Percentiles rank a stretch among this genome's conserved stretches.
These are phyloP conservation scores for Zygotorulaspora sp. DNA, from an alignment of 805 yeast species.

Conservation along the genomic window DNA sequence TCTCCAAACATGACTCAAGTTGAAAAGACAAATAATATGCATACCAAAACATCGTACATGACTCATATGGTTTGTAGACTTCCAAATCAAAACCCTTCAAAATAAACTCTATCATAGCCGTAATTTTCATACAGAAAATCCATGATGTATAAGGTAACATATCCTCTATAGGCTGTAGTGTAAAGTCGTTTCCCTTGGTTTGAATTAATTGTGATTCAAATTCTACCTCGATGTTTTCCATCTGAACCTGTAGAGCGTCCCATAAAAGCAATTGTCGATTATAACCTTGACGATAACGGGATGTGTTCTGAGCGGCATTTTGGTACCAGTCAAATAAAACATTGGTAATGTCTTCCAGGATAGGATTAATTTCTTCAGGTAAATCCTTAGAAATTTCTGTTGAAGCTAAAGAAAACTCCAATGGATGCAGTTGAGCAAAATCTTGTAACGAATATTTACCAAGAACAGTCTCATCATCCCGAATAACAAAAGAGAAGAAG, in stretches of 20 bases:
- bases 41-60: slow-evolving; percentile 64
- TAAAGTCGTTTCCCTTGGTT: slow-evolving; percentile 30
- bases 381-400: slow-evolving; percentile 5
- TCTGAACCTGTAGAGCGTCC: slow-evolving; percentile 77
- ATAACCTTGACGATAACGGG: slow-evolving; percentile 76
- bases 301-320: slow-evolving; percentile 58
- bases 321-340: slow-evolving; percentile 44
- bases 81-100: slow-evolving; percentile 73
- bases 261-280: slow-evolving; percentile 52
- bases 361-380: slow-evolving; percentile 13
- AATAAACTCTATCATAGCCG: slow-evolving; percentile 66
- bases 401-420: slow-evolving; percentile 33
- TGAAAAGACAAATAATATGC: slow-evolving; percentile 50
- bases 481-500: slow-evolving; percentile 54
- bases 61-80: slow-evolving; percentile 67
- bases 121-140: slow-evolving; percentile 61
- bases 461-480: slow-evolving; percentile 57
- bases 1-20: slow-evolving; percentile 39
- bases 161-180: slow-evolving; percentile 28
- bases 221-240: slow-evolving; percentile 59
- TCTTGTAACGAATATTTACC: slow-evolving; percentile 44
- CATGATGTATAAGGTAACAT: slow-evolving; percentile 68
- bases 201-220: slow-evolving; percentile 36
- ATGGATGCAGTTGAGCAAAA: slow-evolving; percentile 41
- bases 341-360: slow-evolving; percentile 44